A percentile compares a stretch with the other conserved stretches of the same genome.
These are phyloP conservation scores for Coemansia sp. DNA, from an alignment of 192 early-diverging fungal species.

Conservation along the genomic window DNA sequence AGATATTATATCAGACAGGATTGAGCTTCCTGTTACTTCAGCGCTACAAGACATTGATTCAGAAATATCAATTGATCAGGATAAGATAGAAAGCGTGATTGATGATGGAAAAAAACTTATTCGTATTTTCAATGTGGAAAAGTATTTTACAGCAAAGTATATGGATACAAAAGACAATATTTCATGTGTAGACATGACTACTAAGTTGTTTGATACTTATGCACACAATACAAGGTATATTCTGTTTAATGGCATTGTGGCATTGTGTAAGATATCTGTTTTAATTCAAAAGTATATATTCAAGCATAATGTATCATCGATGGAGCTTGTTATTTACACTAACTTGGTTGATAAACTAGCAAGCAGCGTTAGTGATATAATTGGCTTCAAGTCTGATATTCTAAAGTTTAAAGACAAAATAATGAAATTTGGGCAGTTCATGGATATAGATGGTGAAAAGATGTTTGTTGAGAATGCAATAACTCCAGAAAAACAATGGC, in stretches of 20 bases:
- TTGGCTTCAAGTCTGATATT: not conserved
- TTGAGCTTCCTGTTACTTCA: not conserved
- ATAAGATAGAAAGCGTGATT: constrained; percentile 10
- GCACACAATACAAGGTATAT: not conserved
- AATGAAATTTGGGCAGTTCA: not conserved
- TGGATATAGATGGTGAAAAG: not conserved
- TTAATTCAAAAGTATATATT: not conserved
- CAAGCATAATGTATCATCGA: not conserved
- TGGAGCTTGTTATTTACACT: not conserved
- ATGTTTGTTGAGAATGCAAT: not conserved
- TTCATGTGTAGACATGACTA: constrained; percentile 55
- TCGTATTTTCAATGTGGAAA: constrained; percentile 61
- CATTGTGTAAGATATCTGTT: not conserved
- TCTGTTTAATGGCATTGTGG: not conserved
- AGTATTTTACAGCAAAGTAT: constrained; percentile 59
- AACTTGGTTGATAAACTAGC: not conserved
- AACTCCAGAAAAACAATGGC: not conserved
- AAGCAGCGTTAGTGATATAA: not conserved
- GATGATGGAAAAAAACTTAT: constrained; percentile 66
- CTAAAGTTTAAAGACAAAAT: not conserved
- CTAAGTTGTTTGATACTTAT: not conserved
- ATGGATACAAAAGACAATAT: constrained; percentile 61
- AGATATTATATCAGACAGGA: not conserved
- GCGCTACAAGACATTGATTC: not conserved
- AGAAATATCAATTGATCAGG: not conserved